These are phyloP conservation scores for Trichoderma semiorbis DNA, from an alignment of 2,329 filamentous ascomycete genomes.

Conservation along the genomic window DNA sequence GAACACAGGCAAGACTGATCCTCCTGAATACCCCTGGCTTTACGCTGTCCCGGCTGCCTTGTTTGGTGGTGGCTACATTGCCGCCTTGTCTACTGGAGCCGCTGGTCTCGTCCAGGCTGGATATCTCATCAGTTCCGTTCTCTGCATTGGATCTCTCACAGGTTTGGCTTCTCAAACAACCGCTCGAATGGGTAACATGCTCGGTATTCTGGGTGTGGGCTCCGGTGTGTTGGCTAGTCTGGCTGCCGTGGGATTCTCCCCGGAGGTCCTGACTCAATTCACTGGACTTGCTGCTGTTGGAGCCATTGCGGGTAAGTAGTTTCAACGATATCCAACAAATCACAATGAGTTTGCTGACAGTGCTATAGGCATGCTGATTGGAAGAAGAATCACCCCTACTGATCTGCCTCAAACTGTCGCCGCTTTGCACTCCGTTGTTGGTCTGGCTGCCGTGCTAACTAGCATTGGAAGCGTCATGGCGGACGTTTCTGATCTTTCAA, in stretches of 20 bases:
- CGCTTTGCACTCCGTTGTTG: constrained; percentile 84
- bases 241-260: constrained; percentile 73
- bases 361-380: constrained; percentile 63
- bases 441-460: constrained; percentile 81
- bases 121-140: constrained; percentile 77
- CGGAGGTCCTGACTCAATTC: constrained; percentile 77
- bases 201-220: constrained; percentile 81
- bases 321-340: background rate
- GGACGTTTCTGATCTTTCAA: constrained; percentile 66
- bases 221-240: constrained; percentile 81
- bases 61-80: constrained; percentile 78
- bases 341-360: background rate
- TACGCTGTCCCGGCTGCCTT: constrained; percentile 74
- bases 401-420: constrained; percentile 87
- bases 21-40: constrained; percentile 83
- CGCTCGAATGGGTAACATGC: constrained; percentile 77
- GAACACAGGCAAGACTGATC: constrained; percentile 66
- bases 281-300: constrained; percentile 71
- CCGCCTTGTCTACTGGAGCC: constrained; percentile 75
- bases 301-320: constrained; percentile 52
- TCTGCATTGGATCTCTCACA: constrained; percentile 82
- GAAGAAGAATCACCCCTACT: constrained; percentile 81
- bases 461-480: constrained; percentile 84
- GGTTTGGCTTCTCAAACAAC: constrained; percentile 78
- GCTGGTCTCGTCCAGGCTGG: constrained; percentile 83